These are phyloP conservation scores for Tolypocladium paradoxum DNA, from an alignment of 2,329 filamentous ascomycete species.

Conservation along the genomic window DNA sequence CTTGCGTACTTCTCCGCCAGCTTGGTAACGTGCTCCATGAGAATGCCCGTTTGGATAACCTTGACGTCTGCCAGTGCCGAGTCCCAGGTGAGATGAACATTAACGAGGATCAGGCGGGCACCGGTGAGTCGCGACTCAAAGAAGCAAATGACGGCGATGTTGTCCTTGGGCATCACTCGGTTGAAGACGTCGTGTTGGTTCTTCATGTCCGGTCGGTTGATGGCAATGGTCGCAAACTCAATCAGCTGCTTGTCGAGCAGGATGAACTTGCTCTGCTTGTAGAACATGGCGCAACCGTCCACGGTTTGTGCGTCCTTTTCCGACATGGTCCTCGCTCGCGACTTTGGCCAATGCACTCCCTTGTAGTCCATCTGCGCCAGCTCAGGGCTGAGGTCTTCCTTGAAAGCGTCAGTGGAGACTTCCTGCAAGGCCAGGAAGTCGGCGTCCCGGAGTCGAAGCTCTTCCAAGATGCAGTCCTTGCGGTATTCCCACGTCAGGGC, in stretches of 20 bases:
- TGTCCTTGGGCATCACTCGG: slow-evolving; percentile 95
- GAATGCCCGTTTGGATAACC: slow-evolving; percentile 85
- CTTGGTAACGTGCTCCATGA: slow-evolving; percentile 86
- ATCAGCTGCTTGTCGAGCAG: slow-evolving; percentile 89
- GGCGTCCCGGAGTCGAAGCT: slow-evolving; percentile 67
- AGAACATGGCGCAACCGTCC: slow-evolving; percentile 94
- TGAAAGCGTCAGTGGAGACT: slow-evolving; percentile 83
- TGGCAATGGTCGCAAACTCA: slow-evolving; percentile 83
- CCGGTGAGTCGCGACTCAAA: slow-evolving; percentile 87
- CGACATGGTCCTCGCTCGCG: slow-evolving; percentile 81
- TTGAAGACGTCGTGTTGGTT: slow-evolving; percentile 97
- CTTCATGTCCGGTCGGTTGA: slow-evolving; percentile 94
- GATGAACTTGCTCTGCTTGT: slow-evolving; percentile 90
- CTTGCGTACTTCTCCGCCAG: slow-evolving; percentile 77
- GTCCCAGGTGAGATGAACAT: slow-evolving; percentile 94
- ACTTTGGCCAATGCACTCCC: slow-evolving; percentile 86
- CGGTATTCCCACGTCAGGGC: slow-evolving; percentile 83
- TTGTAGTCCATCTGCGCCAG: slow-evolving; percentile 84
- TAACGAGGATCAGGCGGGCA: slow-evolving; percentile 84
- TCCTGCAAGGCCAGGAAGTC: slow-evolving; percentile 93
- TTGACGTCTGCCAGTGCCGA: slow-evolving; percentile 87
- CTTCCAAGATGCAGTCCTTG: slow-evolving; percentile 69
- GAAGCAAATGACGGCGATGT: slow-evolving; percentile 86
- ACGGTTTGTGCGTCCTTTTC: slow-evolving; percentile 83
- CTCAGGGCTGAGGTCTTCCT: slow-evolving; percentile 81